Evolutionary conservation across 2,329 filamentous ascomycete genomes (phyloP), one percentile per base, ranked within the genome.

Genomic region (Clonostachys solani): DNA sequence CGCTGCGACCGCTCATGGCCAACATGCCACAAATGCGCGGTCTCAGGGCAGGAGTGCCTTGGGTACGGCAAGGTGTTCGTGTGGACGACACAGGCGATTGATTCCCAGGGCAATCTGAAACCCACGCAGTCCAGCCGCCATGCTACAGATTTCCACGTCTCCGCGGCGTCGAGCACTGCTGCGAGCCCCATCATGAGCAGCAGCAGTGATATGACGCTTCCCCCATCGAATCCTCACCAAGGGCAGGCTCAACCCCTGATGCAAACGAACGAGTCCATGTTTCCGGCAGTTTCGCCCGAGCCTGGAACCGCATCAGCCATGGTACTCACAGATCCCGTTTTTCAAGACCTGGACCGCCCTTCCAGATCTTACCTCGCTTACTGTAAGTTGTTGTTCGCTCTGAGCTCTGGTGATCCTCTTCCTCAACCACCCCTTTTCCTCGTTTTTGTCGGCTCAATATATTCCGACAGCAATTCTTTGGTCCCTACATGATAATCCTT

Each of bases 1-100:
- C 78, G 80, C 56, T 85, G 81, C 62, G 81, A 85, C 62, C 72
- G 76, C 50, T 83, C 80, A 34, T 65, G 75, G 44, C 81, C 81
- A 23, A 69, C 64, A 49, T 84, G 81, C 61, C 72, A 77, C 56
- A 84, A 84, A 66, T 84, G 81, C 60, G 62, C 67, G 46, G 69
- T 67, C 54, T 68, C 73, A 40, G 78, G 78, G 29, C 69, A 78
- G 59, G 70, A 78, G 54, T 85, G 81, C 65, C 74, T 81, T 50
- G 81, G 81, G 37, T 84, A 84, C 61, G 80, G 77, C 50, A 76
- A 75, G 56, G 62, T 83, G 42, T 77, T 83, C 53, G 72, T 80
- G 49, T 85, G 81, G 80, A 77, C 79, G 46, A 29, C 23, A 29
- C 67, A 74, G 48, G 72, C 72, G 46, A 73, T 77, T 48, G 74